Conservation (phyloP, 2,329 filamentous ascomycete species). For the Aschersonia sp. region DNA sequence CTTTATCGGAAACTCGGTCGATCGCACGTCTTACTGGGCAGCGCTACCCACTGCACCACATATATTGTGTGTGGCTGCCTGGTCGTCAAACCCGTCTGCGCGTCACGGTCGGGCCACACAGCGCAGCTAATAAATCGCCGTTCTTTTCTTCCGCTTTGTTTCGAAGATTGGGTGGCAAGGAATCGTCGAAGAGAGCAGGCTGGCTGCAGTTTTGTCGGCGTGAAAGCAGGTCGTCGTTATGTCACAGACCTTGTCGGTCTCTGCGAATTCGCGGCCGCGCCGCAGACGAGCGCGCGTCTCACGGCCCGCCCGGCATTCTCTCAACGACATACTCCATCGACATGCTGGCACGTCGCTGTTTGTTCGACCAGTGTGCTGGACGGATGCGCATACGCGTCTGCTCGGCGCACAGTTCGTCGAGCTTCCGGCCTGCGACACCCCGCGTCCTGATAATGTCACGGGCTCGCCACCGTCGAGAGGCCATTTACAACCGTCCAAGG, state of each 20-base stretch:
- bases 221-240: constrained; percentile 3
- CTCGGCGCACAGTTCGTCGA: constrained; percentile 32
- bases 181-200: no score
- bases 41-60: background rate
- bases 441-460: constrained; percentile 19
- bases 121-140: no score
- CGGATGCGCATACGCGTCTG: constrained; percentile 31
- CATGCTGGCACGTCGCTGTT: constrained; percentile 33
- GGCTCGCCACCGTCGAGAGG: constrained; percentile 20
- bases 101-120: no score
- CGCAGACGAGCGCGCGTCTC: constrained; percentile 6
- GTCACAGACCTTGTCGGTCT: background rate
- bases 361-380: constrained; percentile 40
- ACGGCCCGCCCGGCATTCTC: constrained; percentile 30
- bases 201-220: constrained; percentile 8
- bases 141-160: constrained; percentile 8
- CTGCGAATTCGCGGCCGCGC: background rate
- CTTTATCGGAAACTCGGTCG: background rate
- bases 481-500: constrained; percentile 23
- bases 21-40: background rate
- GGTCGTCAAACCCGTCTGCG: background rate
- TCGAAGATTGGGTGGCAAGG: constrained; percentile 12
- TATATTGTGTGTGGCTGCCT: background rate
- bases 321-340: constrained; percentile 36
- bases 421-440: constrained; percentile 24